Percentiles rank a stretch among this genome's conserved stretches.
These are phyloP conservation scores for Cyclotella kingstonii DNA, from an alignment of 108 stramenopile species.

Conservation along the genomic window DNA sequence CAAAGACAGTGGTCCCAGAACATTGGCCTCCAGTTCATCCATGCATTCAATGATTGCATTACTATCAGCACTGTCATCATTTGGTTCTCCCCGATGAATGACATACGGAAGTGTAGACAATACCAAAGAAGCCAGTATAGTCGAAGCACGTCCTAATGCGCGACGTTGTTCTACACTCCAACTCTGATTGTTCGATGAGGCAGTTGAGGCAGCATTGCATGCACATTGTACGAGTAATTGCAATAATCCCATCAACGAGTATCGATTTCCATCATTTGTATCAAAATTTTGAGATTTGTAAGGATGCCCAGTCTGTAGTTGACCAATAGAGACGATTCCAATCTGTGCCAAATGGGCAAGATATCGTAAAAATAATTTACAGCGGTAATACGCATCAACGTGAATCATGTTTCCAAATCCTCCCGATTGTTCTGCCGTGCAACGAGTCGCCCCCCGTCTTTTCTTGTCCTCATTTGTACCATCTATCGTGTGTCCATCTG, in stretches of 20 bases:
- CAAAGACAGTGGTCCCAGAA: conserved; percentile 14
- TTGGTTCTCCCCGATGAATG: conserved; percentile 19
- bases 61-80: conserved; percentile 23
- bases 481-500: neutral
- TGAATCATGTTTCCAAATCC: conserved; percentile 34
- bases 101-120: conserved; percentile 68
- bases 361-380: conserved; percentile 68
- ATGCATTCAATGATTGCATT: conserved; percentile 19
- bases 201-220: conserved; percentile 15
- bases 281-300: too few relatives aligned
- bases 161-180: conserved; percentile 5
- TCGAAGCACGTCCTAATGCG: conserved; percentile 23
- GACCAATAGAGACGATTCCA: conserved; percentile 46
- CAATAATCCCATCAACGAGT: conserved; percentile 39
- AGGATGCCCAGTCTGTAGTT: too few relatives aligned
- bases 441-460: conserved; percentile 18
- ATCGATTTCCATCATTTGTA: conserved; percentile 5
- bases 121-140: conserved; percentile 51
- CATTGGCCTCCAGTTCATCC: conserved; percentile 28
- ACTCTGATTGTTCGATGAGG: neutral
- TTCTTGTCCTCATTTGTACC: neutral
- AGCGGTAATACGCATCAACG: conserved; percentile 47
- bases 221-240: conserved; percentile 45
- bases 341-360: conserved; percentile 61
- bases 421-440: conserved; percentile 24